These are phyloP conservation scores for Fraxinus sp. DNA, from an alignment of 305 asterid species.

Conservation along the genomic window DNA sequence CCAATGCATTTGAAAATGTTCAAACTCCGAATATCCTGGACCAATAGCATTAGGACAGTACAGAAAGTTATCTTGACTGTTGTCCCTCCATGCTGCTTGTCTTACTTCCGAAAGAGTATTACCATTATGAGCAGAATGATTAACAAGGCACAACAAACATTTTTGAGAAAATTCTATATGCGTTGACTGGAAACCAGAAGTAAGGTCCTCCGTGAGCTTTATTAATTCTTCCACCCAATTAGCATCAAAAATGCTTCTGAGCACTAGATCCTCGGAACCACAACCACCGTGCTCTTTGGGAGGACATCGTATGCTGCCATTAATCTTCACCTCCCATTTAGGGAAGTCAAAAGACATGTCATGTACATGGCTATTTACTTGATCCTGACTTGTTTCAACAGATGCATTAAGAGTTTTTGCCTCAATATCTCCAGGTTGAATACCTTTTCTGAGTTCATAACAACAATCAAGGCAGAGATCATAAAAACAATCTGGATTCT, in stretches of 20 bases:
- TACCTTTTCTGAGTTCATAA: conserved; percentile 59
- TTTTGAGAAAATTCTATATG: conserved; percentile 36
- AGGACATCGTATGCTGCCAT: conserved; percentile 70
- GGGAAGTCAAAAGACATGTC: conserved; percentile 25
- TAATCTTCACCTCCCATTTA: conserved; percentile 46
- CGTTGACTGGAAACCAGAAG: conserved; percentile 38
- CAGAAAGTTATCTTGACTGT: conserved; percentile 51
- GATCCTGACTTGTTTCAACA: background rate
- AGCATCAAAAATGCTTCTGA: conserved; percentile 54
- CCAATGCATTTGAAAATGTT: conserved; percentile 87
- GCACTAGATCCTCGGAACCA: conserved; percentile 47
- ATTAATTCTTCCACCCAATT: conserved; percentile 53
- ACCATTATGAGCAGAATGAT: conserved; percentile 19
- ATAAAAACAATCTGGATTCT: conserved; percentile 53
- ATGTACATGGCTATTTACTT: conserved; percentile 16
- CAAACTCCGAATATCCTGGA: conserved; percentile 37
- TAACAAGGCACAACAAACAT: conserved; percentile 43
- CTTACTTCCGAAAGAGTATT: conserved; percentile 35
- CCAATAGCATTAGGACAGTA: conserved; percentile 65
- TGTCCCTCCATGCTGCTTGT: conserved; percentile 55
- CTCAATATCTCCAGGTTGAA: conserved; percentile 41
- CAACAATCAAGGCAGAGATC: conserved; percentile 79
- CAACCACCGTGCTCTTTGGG: conserved; percentile 72
- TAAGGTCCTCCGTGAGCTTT: conserved; percentile 40
- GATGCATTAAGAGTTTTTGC: conserved; percentile 20